Evolutionary conservation across 169 alveolate species (phyloP), one percentile per base, ranked within the genome.

Genomic region (Babesia divergens): DNA sequence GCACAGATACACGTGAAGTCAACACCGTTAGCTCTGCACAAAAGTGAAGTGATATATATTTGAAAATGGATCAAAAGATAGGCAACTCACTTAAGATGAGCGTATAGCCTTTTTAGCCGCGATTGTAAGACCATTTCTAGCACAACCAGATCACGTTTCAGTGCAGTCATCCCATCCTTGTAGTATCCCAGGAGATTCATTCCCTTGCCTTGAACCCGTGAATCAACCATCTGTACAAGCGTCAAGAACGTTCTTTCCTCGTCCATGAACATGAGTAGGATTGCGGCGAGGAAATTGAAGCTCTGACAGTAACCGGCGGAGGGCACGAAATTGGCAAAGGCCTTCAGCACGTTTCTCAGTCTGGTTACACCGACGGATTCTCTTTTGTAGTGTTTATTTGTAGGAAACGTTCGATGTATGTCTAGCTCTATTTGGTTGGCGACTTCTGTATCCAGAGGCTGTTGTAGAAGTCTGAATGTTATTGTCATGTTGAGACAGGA

Each of bases 221-320:
- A 76, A 46, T 89, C 93, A 26, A 90, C 71, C 65, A 91, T 77
- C 74, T 91, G 95, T 16, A 87, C 91, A 28, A 92, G 89, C 2
- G 94, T 79, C 92, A 95, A 90, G 65, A 92, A 91, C 31, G 96
- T 94, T 32, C 77, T 52, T 56, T 89, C 94, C 49, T 85, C 93
- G 18, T 84, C 74, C 86, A 91, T 82, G 74, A 91, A 89, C 49
- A 92, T 74, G 64, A 92, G 84, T 55, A 92, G 55, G 24, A 86
- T 84, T 28, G 91, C 96, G 4, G 95, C 94, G 42, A 92, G 44
- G 60, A 84, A 92, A 64, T 92, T 92, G 71, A 92, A 68, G 52
- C 93, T 87, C 84, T 87, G 59, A 74, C 95, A 91, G 66, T 92
- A 92, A 28, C 84, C 82, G 26, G 92, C 77, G 42, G 86, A 74